Base-by-base conservation (phyloP, 116 monocot species). In the Phalaenopsis hybrid region DNA sequence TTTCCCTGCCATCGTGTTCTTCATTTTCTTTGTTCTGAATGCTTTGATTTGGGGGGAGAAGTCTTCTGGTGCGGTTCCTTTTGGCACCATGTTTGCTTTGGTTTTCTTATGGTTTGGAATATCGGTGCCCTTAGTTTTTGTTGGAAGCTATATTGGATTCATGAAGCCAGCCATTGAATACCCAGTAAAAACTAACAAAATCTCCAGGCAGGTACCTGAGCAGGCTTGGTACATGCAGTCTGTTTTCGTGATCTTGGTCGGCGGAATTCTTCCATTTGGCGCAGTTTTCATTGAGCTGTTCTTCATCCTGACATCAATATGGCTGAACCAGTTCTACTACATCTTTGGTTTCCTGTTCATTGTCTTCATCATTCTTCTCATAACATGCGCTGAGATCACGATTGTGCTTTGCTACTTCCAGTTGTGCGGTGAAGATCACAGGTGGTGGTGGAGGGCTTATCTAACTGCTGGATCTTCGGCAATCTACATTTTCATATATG, bases 371-470 rank as follows among this genome's bases (percentile, higher is more conserved):
- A 90, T 93, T 57, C 87, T 93, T 77, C 69, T 93, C 59, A 80
- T 93, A 72, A 89, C 93, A 1, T 93, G 93, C 31, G 93, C 90
- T 0, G 93, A 93, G 79, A 93, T 93, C 33, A 87, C 93, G 9
- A 89, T 93, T 1, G 93, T 93, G 48, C 89, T 90, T 12, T 93
- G 93, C 85, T 93, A 93, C 89, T 93, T 93, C 86, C 93, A 93
- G 81, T 83, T 93, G 57, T 90, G 90, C 81, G 83, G 93, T 37
- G 93, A 93, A 81, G 93, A 93, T 44, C 89, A 93, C 73, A 81
- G 86, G 46, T 93, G 93, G 93, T 93, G 93, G 93, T 93, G 93
- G 93, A 90, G 93, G 79, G 86, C 90, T 4, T 93, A 93, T 81
- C 63, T 90, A 59, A 93, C 93, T 21, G 89, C 90, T 4, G 93